These are phyloP conservation scores for Talaromyces ruber DNA, from an alignment of 495 filamentous ascomycete genomes.

Conservation along the genomic window DNA sequence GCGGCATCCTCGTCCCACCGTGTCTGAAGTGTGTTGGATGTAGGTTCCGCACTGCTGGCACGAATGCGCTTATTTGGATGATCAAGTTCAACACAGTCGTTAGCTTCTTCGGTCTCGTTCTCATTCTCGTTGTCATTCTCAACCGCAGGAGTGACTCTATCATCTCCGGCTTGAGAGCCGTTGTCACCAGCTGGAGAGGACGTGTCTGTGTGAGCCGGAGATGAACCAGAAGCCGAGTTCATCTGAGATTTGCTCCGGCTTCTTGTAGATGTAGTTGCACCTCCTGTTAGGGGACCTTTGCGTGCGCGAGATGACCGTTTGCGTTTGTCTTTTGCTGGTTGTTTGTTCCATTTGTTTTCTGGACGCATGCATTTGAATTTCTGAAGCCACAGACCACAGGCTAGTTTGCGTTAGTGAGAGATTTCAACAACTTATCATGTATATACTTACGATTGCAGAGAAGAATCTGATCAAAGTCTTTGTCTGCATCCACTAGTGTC, in stretches of 20 bases:
- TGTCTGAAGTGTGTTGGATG: conserved; percentile 17
- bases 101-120: conserved; percentile 16
- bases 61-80: conserved; percentile 28
- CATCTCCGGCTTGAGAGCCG: conserved; percentile 25
- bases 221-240: conserved; percentile 24
- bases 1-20: conserved; percentile 45
- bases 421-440: conserved; percentile 5
- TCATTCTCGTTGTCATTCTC: conserved; percentile 18
- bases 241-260: conserved; percentile 24
- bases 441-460: conserved; percentile 77
- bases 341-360: conserved; percentile 70
- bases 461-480: conserved; percentile 56
- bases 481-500: conserved; percentile 54
- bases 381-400: conserved; percentile 88
- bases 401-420: conserved; percentile 22
- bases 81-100: conserved; percentile 18
- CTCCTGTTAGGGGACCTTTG: conserved; percentile 24
- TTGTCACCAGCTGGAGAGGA: conserved; percentile 24
- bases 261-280: conserved; percentile 16
- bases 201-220: conserved; percentile 32
- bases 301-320: conserved; percentile 32
- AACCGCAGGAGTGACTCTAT: conserved; percentile 25
- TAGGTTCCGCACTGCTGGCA: conserved; percentile 33
- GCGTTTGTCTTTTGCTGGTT: conserved; percentile 30
- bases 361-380: conserved; percentile 83